Base-by-base conservation (phyloP, 169 alveolate species). In the Babesia ovis region DNA sequence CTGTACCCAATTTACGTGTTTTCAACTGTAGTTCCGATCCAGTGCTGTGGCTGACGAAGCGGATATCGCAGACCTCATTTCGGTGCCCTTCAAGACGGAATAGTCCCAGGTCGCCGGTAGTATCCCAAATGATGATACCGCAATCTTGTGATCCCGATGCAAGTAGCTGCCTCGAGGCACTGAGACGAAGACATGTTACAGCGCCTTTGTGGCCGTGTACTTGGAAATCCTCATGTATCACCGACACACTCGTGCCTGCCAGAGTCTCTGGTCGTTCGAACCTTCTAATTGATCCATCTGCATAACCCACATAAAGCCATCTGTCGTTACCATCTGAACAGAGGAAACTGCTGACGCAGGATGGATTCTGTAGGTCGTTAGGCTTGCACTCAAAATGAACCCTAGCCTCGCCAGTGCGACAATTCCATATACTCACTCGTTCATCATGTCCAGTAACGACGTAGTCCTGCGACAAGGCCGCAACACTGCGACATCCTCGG, bases 111-210 rank as follows among this genome's bases (percentile, higher is more conserved):
- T 92, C 94, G 12, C 86, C 87, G n/a, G 81, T 71, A 22, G 85
- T 67, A 64, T 93, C 95, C 97, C 97, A 94, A 32, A 94, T 68
- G 41, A 91, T 85, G 8, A 94, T 57, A 64, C 92, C 89, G 31
- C 93, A 88, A 56, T 94, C 97, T 51, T 85, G 84, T 23, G 95
- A 87, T 18, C 96, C 95, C 22, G 94, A 84, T 43, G 93, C 79
- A 29, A 92, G 60, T 55, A 85, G 70, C 61, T 76, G 71, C 0
- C 91, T 54, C 55, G 48, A 68, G 0, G 50, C 69, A 27, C 66
- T 59, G 32, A 68, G 46, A 27, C 55, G 53, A 32, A 80, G 39
- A 48, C 83, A 70, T 25, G 83, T 62, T 3, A 80, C 53, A 23
- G 70, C 70, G 39, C 68, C 25, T 25, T 71, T 69, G 39, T 80